Conservation (phyloP, 768 basidiomycete species). For the Leccinum ochraceum region DNA sequence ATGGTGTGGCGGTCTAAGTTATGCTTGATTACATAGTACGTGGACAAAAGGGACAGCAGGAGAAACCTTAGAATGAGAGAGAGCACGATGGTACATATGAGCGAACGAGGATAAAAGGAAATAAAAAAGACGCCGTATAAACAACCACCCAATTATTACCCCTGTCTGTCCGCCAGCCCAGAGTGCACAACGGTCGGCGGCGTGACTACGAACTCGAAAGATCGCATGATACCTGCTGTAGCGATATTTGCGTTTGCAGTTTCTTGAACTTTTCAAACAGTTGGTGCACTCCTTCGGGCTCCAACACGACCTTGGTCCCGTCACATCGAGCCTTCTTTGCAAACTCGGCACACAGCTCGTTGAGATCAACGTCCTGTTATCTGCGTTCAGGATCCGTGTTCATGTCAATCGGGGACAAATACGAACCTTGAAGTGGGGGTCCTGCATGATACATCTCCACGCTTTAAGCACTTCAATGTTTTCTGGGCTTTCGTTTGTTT, state of each 20-base stretch:
- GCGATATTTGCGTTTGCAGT: constrained; percentile 13
- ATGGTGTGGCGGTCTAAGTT: constrained; percentile 6
- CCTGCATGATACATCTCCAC: constrained; percentile 74
- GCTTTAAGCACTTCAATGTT: constrained; percentile 80
- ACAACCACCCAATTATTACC: background rate
- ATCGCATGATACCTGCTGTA: constrained; percentile 13
- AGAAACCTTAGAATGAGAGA: constrained; percentile 1
- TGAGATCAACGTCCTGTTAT: constrained; percentile 73
- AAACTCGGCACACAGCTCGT: constrained; percentile 77
- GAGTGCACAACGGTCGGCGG: no score
- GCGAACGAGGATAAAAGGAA: constrained; percentile 14
- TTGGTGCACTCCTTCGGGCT: constrained; percentile 45
- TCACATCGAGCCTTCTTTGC: constrained; percentile 82
- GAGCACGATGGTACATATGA: constrained; percentile 20
- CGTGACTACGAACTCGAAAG: constrained; percentile 16
- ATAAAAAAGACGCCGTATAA: constrained; percentile 17
- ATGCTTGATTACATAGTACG: constrained; percentile 1
- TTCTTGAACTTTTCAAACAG: constrained; percentile 45
- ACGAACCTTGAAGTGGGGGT: constrained; percentile 75
- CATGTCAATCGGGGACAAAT: background rate
- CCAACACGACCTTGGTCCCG: constrained; percentile 80
- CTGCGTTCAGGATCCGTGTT: background rate
- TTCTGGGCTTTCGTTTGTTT: constrained; percentile 64
- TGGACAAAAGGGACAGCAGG: background rate
- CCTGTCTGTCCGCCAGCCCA: background rate